Percentiles rank a stretch among this genome's conserved stretches.
phyloP scores from a whole-genome alignment of 2,329 filamentous ascomycete genomes.

The Thielaviopsis punctulata region DNA sequence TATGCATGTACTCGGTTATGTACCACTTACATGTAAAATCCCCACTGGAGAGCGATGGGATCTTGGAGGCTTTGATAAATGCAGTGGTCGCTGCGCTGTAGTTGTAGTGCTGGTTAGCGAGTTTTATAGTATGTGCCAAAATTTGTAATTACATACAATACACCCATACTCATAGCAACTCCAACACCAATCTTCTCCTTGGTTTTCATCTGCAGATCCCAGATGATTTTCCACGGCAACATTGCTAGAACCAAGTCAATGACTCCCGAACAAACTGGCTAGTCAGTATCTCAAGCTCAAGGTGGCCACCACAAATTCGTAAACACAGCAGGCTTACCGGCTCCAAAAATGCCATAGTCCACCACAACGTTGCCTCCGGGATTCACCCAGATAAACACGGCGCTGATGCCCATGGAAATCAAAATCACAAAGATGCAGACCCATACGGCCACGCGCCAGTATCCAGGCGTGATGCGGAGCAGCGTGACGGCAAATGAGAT shows the following conservation, averaged over 20 bases:
- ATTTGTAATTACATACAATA: slow-evolving; percentile 19
- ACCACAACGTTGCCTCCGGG: not conserved
- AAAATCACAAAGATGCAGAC: slow-evolving; percentile 16
- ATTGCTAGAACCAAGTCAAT: slow-evolving; percentile 25
- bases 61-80: slow-evolving; percentile 18
- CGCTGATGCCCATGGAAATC: slow-evolving; percentile 14
- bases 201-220: slow-evolving; percentile 22
- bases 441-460: slow-evolving; percentile 14
- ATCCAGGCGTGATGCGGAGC: slow-evolving; percentile 15
- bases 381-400: slow-evolving; percentile 14
- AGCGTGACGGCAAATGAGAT: slow-evolving; percentile 19
- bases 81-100: slow-evolving; percentile 19
- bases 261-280: slow-evolving; percentile 18
- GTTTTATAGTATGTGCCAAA: not conserved
- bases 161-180: slow-evolving; percentile 26
- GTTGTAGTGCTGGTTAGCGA: not conserved
- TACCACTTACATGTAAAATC: slow-evolving; percentile 14
- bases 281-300: not conserved
- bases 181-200: slow-evolving; percentile 25
- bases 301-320: not conserved
- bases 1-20: slow-evolving; percentile 1
- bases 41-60: slow-evolving; percentile 14
- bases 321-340: slow-evolving; percentile 2
- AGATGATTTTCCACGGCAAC: slow-evolving; percentile 25
- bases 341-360: slow-evolving; percentile 13